Percentiles rank a stretch among this genome's conserved stretches.
These are phyloP conservation scores for Cinnamomum chago DNA, from an alignment of 164 flowering plant genomes.

Conservation along the genomic window DNA sequence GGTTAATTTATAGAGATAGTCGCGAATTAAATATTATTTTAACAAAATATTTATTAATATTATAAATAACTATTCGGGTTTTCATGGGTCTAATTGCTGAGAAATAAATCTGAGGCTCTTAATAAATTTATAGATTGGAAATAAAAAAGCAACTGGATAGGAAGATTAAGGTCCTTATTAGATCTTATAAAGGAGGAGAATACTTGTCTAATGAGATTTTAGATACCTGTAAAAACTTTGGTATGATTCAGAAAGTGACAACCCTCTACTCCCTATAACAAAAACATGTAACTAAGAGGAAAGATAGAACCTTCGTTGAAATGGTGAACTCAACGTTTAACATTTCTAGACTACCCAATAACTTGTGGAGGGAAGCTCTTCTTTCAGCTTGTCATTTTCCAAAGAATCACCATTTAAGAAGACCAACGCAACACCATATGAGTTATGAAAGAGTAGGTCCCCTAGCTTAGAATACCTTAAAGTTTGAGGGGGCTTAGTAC, in stretches of 20 bases:
- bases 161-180: too few relatives aligned
- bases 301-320: neutral
- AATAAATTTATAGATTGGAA: too few relatives aligned
- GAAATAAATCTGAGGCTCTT: neutral
- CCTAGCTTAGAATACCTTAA: too few relatives aligned
- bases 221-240: neutral
- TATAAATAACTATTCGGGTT: slow-evolving; percentile 4
- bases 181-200: neutral
- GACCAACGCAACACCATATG: too few relatives aligned
- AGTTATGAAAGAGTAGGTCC: too few relatives aligned
- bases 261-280: neutral
- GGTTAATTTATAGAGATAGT: too few relatives aligned
- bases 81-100: neutral
- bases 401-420: too few relatives aligned
- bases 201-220: neutral
- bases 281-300: neutral
- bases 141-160: too few relatives aligned
- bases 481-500: too few relatives aligned
- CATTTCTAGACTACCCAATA: neutral
- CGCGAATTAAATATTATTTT: too few relatives aligned
- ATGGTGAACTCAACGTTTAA: neutral
- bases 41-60: neutral
- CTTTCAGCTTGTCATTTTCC: neutral
- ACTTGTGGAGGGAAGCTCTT: neutral
- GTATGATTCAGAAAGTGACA: neutral